These are phyloP conservation scores for Sugiyamaella japonica DNA, from an alignment of 1,139 yeast genomes.

Conservation along the genomic window DNA sequence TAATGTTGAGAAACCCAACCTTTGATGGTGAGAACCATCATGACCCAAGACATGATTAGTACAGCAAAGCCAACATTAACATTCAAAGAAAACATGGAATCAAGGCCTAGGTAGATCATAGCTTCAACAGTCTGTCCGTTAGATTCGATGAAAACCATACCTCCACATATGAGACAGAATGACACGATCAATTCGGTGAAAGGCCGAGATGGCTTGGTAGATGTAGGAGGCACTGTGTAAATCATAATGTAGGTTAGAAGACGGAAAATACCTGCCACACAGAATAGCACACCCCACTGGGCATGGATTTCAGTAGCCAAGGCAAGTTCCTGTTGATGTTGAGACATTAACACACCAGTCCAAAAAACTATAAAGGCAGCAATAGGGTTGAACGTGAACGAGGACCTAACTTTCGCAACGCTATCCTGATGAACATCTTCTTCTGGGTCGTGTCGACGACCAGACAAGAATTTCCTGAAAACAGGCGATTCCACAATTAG, in stretches of 20 bases:
- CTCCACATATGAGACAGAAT: slow-evolving; percentile 83
- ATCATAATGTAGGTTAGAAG: slow-evolving; percentile 63
- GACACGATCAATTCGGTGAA: slow-evolving; percentile 79
- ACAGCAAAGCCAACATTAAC: slow-evolving; percentile 77
- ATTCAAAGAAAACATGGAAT: slow-evolving; percentile 88
- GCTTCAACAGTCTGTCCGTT: slow-evolving; percentile 82
- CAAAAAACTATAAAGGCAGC: slow-evolving; percentile 91
- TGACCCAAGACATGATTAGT: slow-evolving; percentile 88
- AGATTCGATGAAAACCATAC: slow-evolving; percentile 87
- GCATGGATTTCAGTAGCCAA: slow-evolving; percentile 77
- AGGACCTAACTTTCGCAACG: neutral
- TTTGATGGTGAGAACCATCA: slow-evolving; percentile 64
- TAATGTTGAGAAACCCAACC: slow-evolving; percentile 27
- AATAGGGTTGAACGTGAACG: slow-evolving; percentile 64
- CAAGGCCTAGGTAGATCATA: slow-evolving; percentile 80
- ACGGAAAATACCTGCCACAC: slow-evolving; percentile 77
- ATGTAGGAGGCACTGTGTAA: slow-evolving; percentile 51
- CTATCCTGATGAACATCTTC: neutral
- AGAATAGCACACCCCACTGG: slow-evolving; percentile 88
- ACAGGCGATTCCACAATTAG: slow-evolving; percentile 68
- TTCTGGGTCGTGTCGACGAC: slow-evolving; percentile 14
- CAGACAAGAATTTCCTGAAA: slow-evolving; percentile 34
- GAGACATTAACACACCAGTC: slow-evolving; percentile 97
- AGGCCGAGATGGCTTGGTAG: slow-evolving; percentile 61
- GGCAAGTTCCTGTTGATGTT: slow-evolving; percentile 80